Conservation (phyloP, 164 flowering plant species). For the Echeveria elegans region DNA sequence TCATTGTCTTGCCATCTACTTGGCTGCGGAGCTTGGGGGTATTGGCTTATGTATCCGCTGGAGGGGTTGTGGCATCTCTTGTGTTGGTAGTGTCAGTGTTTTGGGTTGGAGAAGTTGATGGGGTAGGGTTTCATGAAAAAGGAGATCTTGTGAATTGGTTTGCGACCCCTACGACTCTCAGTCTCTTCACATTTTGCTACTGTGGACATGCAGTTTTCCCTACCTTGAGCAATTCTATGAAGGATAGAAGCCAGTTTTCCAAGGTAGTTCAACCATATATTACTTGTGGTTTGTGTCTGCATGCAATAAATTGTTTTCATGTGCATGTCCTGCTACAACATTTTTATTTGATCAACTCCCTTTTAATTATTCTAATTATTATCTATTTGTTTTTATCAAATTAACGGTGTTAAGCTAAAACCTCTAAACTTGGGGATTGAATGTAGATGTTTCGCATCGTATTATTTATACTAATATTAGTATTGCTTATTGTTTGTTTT, state of each 20-base stretch:
- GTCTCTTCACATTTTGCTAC: constrained; percentile 3
- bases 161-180: constrained; percentile 2
- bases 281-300: too few species aligned
- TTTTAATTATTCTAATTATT: too few species aligned
- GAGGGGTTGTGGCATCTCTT: constrained; percentile 1
- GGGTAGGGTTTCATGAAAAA: constrained; percentile 7
- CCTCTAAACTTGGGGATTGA: too few species aligned
- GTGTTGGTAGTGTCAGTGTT: not conserved
- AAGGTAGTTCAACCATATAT: not conserved
- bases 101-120: constrained; percentile 5
- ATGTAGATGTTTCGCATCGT: too few species aligned
- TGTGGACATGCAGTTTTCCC: constrained; percentile 3
- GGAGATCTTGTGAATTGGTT: constrained; percentile 4
- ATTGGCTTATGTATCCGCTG: not conserved
- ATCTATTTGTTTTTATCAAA: too few species aligned
- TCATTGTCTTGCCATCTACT: constrained; percentile 3
- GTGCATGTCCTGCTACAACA: too few species aligned
- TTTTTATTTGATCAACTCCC: too few species aligned
- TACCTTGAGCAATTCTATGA: constrained; percentile 2
- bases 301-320: too few species aligned
- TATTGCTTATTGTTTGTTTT: too few species aligned
- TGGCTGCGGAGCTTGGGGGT: not conserved
- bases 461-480: too few species aligned
- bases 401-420: too few species aligned
- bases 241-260: not conserved